A percentile compares a stretch with the other conserved stretches of the same genome.
These are phyloP conservation scores for Bruguiera sexangula DNA, from an alignment of 345 rosid species.

Conservation along the genomic window DNA sequence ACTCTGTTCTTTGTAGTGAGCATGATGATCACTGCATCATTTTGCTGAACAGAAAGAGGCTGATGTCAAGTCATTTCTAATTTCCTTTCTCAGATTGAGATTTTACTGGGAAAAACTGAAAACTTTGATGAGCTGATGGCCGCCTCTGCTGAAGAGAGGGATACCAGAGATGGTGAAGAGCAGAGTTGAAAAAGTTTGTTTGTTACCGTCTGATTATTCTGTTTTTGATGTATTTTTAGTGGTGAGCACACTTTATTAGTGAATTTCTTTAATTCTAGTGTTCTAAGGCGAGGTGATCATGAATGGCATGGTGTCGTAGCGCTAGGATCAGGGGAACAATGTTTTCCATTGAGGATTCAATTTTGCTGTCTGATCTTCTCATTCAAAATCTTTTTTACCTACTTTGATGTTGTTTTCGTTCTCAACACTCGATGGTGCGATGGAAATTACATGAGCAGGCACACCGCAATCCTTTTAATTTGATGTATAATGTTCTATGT, in stretches of 20 bases:
- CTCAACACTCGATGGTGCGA: no score
- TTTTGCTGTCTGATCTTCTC: slow-evolving; percentile 14
- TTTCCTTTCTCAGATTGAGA: slow-evolving; percentile 53
- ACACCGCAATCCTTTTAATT: no score
- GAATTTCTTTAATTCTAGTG: slow-evolving; percentile 18
- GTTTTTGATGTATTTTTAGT: slow-evolving; percentile 12
- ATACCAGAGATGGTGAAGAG: slow-evolving; percentile 45
- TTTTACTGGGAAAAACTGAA: slow-evolving; percentile 64
- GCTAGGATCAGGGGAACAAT: slow-evolving; percentile 2
- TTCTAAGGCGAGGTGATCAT: slow-evolving; percentile 1
- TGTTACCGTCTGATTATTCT: slow-evolving; percentile 8
- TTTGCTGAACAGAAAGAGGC: neutral
- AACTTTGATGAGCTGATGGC: slow-evolving; percentile 91
- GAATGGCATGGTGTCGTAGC: slow-evolving; percentile 4
- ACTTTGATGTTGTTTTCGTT: neutral
- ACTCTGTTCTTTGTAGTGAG: neutral
- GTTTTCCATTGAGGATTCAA: slow-evolving; percentile 17
- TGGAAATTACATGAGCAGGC: no score
- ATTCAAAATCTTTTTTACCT: neutral
- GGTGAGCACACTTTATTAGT: slow-evolving; percentile 7
- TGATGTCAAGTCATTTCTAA: neutral
- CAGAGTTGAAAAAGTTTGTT: slow-evolving; percentile 32
- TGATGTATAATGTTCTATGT: no score
- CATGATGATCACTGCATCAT: no score
- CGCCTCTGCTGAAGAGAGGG: slow-evolving; percentile 63